Evolutionary conservation across 1,284 basidiomycete species (phyloP).

Genomic region (Microbotryomycetes sp.): DNA sequence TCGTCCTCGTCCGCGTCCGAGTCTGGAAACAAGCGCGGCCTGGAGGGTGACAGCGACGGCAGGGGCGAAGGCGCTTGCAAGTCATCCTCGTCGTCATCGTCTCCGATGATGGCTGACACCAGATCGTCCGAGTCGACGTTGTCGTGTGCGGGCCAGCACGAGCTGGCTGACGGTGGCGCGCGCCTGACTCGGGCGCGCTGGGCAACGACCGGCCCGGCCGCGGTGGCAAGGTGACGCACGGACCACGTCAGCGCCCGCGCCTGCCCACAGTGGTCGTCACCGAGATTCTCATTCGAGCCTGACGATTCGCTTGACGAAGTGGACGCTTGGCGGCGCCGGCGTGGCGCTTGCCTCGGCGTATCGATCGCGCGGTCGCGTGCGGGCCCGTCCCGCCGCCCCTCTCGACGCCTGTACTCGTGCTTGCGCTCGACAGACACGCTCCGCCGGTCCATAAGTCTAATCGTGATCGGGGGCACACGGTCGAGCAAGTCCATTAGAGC

Average conservation of each 20-base stretch:
- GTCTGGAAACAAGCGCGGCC: not conserved
- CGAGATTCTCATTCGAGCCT: not conserved
- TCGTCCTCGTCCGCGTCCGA: not conserved
- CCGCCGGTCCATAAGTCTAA: not conserved
- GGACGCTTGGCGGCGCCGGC: not conserved
- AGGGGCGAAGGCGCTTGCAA: not conserved
- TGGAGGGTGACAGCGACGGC: not conserved
- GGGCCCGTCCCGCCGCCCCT: no score
- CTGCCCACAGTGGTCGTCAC: not conserved
- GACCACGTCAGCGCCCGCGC: no score
- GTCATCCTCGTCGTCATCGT: not conserved
- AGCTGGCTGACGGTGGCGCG: no score
- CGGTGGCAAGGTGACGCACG: no score
- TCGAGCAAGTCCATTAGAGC: not conserved
- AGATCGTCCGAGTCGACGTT: no score
- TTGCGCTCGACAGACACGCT: no score
- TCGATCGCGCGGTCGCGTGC: not conserved
- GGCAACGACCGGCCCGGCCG: no score
- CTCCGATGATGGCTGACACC: no score
- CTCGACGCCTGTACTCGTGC: no score
- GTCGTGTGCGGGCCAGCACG: not conserved
- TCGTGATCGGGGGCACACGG: not conserved
- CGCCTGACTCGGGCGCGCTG: no score
- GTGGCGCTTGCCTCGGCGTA: not conserved
- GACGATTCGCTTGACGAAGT: not conserved